phyloP scores from a whole-genome alignment of 2,329 filamentous ascomycete species.

The Nemania serpens region DNA sequence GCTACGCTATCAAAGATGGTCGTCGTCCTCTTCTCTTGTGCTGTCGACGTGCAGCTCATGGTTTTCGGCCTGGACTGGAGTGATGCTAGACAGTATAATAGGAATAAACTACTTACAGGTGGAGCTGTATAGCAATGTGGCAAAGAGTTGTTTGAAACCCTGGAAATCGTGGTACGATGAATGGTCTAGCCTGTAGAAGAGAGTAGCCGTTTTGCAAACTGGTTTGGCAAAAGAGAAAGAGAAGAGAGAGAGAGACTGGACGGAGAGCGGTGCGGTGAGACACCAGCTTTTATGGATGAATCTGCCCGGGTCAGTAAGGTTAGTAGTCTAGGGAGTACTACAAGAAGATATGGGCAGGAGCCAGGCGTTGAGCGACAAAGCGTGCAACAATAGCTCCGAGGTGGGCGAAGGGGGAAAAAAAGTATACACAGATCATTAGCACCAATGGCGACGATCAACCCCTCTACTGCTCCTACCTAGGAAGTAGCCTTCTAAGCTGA shows the following conservation, averaged over 20 bases:
- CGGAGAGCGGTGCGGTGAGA: conserved; percentile 40
- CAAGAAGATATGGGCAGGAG: conserved; percentile 27
- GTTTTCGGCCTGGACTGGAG: conserved; percentile 5
- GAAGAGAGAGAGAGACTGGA: conserved; percentile 35
- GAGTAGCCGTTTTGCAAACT: conserved; percentile 33
- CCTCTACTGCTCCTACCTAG: conserved; percentile 31
- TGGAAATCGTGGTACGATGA: conserved; percentile 21
- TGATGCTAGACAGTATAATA: conserved; percentile 5
- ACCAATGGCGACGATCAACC: conserved; percentile 35
- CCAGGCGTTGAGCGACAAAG: conserved; percentile 25
- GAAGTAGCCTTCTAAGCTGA: conserved; percentile 25
- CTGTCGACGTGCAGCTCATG: neutral
- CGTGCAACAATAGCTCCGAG: conserved; percentile 27
- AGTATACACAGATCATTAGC: conserved; percentile 12
- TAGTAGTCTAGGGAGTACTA: no score
- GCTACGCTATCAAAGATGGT: neutral
- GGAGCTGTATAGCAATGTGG: neutral
- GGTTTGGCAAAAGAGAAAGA: conserved; percentile 42
- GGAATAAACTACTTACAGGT: conserved; percentile 26
- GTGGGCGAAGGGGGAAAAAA: conserved; percentile 28
- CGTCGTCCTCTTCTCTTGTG: conserved; percentile 1
- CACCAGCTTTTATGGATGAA: conserved; percentile 43
- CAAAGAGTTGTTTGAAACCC: neutral
- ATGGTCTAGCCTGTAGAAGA: conserved; percentile 20
- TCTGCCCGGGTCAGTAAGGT: conserved; percentile 15